A percentile compares a stretch with the other conserved stretches of the same genome.
Conservation (phyloP, 2,329 filamentous ascomycete species). For the Botrytis tulipae region DNA sequence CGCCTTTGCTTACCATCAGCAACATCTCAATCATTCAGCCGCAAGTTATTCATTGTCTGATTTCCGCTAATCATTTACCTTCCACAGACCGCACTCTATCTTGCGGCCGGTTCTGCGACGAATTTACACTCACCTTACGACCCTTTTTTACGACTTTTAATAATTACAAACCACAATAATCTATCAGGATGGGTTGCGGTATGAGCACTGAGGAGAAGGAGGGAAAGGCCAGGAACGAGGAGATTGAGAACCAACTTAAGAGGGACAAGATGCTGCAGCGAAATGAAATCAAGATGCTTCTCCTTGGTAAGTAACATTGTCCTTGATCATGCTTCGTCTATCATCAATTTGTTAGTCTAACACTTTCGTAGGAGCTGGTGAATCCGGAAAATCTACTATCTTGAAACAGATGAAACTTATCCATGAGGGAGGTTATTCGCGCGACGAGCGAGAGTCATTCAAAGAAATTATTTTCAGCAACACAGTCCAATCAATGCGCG, state of each 20-base stretch:
- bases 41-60: background rate
- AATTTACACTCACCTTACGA: background rate
- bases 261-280: conserved; percentile 97
- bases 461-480: conserved; percentile 96
- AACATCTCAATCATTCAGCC: conserved; percentile 1
- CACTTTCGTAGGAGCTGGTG: conserved; percentile 62
- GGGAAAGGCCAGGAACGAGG: conserved; percentile 99
- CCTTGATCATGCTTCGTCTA: conserved; percentile 5
- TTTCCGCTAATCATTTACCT: conserved; percentile 16
- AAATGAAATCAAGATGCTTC: conserved; percentile 99
- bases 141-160: conserved; percentile 15
- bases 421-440: conserved; percentile 96
- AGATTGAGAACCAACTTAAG: conserved; percentile 99
- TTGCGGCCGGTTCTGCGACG: conserved; percentile 22
- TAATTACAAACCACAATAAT: conserved; percentile 22
- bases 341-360: conserved; percentile 19
- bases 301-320: conserved; percentile 72
- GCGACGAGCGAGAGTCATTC: conserved; percentile 92
- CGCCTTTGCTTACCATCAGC: conserved; percentile 1
- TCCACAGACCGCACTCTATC: conserved; percentile 64
- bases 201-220: conserved; percentile 99
- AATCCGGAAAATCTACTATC: conserved; percentile 94
- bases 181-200: conserved; percentile 93
- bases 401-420: conserved; percentile 99
- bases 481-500: conserved; percentile 87